Conservation (phyloP, 2,329 filamentous ascomycete species). For the Biscogniauxia sp. region DNA sequence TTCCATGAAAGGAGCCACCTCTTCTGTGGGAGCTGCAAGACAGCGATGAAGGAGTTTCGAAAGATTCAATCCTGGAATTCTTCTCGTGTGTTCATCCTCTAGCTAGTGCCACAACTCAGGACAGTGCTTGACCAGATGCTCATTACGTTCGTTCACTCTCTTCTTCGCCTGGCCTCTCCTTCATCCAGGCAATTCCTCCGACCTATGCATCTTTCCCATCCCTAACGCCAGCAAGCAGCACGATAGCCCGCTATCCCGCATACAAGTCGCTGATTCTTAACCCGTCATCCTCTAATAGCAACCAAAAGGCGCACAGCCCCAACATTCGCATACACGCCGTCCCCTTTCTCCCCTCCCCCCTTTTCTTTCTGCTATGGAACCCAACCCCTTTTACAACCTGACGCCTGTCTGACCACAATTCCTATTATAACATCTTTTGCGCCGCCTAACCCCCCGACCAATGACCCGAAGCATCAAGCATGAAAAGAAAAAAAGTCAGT, state of each 20-base stretch:
- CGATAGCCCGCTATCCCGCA: conserved; percentile 6
- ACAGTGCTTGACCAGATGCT: background rate
- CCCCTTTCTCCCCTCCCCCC: too few species aligned
- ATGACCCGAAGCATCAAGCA: too few species aligned
- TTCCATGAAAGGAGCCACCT: background rate
- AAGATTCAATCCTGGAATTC: background rate
- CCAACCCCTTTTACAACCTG: background rate
- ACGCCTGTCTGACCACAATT: too few species aligned
- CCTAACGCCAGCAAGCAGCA: background rate
- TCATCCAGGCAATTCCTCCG: background rate
- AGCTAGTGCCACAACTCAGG: background rate
- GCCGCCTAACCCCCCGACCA: too few species aligned
- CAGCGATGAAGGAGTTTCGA: too few species aligned
- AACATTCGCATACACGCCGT: too few species aligned
- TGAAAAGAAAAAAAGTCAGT: conserved; percentile 10
- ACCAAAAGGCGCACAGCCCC: background rate
- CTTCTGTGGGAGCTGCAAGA: background rate
- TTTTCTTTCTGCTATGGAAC: background rate
- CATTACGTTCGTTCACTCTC: background rate
- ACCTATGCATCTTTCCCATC: background rate
- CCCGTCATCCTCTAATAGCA: background rate
- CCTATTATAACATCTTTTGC: background rate
- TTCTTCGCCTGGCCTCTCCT: background rate
- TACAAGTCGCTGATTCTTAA: background rate
- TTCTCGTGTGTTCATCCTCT: background rate